phyloP scores from a whole-genome alignment of 208 protist species.

The Leishmania braziliensis region DNA sequence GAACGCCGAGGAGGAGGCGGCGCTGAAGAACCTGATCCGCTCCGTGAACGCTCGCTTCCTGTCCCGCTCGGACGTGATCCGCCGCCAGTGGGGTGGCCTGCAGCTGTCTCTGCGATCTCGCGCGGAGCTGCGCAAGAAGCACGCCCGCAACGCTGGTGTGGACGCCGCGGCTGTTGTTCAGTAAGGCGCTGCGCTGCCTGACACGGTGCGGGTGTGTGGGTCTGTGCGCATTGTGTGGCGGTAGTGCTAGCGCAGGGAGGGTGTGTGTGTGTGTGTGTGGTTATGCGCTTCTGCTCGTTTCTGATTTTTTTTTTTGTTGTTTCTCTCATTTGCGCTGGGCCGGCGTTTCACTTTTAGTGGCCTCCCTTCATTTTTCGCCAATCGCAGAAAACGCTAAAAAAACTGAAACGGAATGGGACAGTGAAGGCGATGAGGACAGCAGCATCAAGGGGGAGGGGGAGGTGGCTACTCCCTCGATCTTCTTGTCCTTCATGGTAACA shows the following conservation, averaged over 20 bases:
- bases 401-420: too few species aligned
- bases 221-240: too few species aligned
- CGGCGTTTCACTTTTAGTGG: too few species aligned
- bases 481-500: too few species aligned
- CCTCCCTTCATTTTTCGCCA: too few species aligned
- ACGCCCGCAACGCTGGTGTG: constrained; percentile 62
- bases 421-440: too few species aligned
- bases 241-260: too few species aligned
- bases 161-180: constrained; percentile 62
- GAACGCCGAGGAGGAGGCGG: constrained; percentile 92
- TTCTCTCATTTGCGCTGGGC: too few species aligned
- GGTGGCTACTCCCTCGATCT: too few species aligned
- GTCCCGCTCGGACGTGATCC: constrained; percentile 89
- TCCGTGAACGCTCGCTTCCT: constrained; percentile 95
- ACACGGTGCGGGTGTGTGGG: background rate
- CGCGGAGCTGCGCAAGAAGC: constrained; percentile 85
- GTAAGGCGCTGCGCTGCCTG: constrained; percentile 24
- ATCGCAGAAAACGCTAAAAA: too few species aligned
- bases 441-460: too few species aligned
- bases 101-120: constrained; percentile 85
- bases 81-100: constrained; percentile 95
- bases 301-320: too few species aligned
- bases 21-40: constrained; percentile 93
- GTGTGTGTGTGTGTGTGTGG: background rate
- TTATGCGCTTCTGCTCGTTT: background rate